Evolutionary conservation across 2,329 filamentous ascomycete species (phyloP), one percentile per base, ranked within the genome.

Genomic region (Cordyceps cateniannulata): DNA sequence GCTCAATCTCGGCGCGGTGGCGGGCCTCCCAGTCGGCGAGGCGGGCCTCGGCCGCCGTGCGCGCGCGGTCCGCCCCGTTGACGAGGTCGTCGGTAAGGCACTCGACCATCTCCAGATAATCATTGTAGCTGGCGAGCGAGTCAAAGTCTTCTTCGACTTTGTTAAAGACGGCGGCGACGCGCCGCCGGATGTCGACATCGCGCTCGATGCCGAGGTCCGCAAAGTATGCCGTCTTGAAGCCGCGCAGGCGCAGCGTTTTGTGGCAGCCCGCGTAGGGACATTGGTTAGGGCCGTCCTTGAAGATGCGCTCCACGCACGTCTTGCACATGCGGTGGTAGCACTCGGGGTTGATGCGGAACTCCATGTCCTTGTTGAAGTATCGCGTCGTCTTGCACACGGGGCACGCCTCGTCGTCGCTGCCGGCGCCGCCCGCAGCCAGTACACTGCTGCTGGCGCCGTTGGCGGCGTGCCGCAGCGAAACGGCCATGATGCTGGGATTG

Each of bases 321-420:
- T 91, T 89, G 80, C 95, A 99, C 91, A 99, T 98, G 67, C 91
- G 91, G 81, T 99, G 95, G 80, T 99, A 99, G 83, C 95, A 99
- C 80, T 96, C 92, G 9, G 93, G 91, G 74, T 98, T 97, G 78
- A 99, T 93, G 68, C 95, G 89, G 77, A 99, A 98, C 65, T 88
- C 84, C 84, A 99, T 93, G 77, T 92, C 88, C 63, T 87, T 87
- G 79, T 97, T 97, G 69, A 98, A 88, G 79, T 98, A 98, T 65
- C 92, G 90, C 63, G 90, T 91, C 62, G 92, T 96, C 77, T 97
- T 97, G 88, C 95, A 99, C 67, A 98, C 91, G 62, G 93, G 95
- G 77, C 95, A 99, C 71, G 93, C 89, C 76, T 97, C 92, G 66
- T 81, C 79, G 54, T 71, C 63, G 63, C 73, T 61, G 24, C 67